Percentiles rank a stretch among this genome's conserved stretches.
Evolutionary conservation across 306 rosid genomes (phyloP).

Genomic region (Luffa acutangula): DNA sequence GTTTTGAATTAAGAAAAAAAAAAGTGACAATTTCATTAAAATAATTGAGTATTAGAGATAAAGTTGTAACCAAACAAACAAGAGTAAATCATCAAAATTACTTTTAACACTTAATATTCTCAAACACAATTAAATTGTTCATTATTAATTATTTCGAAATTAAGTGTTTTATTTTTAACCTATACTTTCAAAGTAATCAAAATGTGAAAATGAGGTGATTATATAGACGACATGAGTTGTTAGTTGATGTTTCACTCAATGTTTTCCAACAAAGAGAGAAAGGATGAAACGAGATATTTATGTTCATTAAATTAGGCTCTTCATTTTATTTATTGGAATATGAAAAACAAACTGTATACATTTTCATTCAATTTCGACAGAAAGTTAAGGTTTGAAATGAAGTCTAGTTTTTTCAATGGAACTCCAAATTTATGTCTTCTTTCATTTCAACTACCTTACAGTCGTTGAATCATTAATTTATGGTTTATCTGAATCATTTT

Average conservation of each 20-base stretch:
- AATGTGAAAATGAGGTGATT: neutral
- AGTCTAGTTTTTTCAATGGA: neutral
- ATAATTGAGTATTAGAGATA: too few species aligned
- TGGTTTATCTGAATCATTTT: neutral
- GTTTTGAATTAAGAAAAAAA: too few species aligned
- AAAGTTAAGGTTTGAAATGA: neutral
- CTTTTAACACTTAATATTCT: too few species aligned
- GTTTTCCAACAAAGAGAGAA: neutral
- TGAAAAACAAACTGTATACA: neutral
- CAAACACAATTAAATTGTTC: too few species aligned
- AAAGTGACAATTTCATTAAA: too few species aligned
- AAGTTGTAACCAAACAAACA: too few species aligned
- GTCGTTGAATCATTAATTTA: neutral
- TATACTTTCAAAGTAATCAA: neutral
- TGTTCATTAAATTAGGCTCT: neutral
- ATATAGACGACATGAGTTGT: neutral
- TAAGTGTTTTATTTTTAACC: too few species aligned
- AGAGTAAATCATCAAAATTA: too few species aligned
- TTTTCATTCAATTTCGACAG: neutral
- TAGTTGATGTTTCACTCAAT: neutral
- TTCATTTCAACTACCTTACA: neutral
- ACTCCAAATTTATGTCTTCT: neutral
- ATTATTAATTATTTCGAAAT: too few species aligned
- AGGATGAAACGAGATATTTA: neutral
- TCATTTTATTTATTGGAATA: neutral